Evolutionary conservation across 2,329 filamentous ascomycete species (phyloP).

Genomic region (Penicillium palitans): DNA sequence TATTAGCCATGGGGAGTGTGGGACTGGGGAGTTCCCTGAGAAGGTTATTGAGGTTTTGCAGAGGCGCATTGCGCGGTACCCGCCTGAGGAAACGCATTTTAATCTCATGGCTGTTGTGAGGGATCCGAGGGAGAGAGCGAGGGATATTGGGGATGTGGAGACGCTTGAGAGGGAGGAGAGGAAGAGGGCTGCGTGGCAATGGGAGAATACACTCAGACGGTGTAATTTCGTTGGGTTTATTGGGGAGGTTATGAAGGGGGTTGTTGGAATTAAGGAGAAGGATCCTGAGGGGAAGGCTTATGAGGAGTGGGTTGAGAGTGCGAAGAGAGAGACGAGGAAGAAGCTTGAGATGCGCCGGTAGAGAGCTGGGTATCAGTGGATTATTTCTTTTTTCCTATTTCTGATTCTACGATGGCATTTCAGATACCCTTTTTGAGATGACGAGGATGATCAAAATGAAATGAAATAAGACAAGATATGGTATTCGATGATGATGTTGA

Average conservation of each 20-base stretch:
- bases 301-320: constrained; percentile 78
- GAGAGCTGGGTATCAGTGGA: not conserved
- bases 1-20: constrained; percentile 80
- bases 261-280: constrained; percentile 70
- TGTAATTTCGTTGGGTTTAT: constrained; percentile 98
- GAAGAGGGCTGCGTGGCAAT: constrained; percentile 84
- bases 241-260: constrained; percentile 83
- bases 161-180: constrained; percentile 74
- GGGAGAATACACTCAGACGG: constrained; percentile 87
- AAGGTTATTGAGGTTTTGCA: constrained; percentile 86
- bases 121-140: constrained; percentile 74
- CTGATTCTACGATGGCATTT: constrained; percentile 10
- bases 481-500: constrained; percentile 15
- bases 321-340: constrained; percentile 46
- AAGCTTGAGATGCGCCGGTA: constrained; percentile 38
- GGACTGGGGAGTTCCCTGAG: constrained; percentile 68
- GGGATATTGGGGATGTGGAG: constrained; percentile 80
- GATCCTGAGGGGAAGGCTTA: constrained; percentile 61
- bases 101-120: constrained; percentile 91
- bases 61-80: constrained; percentile 80
- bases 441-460: constrained; percentile 7
- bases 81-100: constrained; percentile 84
- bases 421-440: constrained; percentile 20
- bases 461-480: constrained; percentile 3
- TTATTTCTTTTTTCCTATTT: not conserved